Evolutionary conservation across 768 basidiomycete species (phyloP).

Genomic region (Macrolepiota albuminosa): DNA sequence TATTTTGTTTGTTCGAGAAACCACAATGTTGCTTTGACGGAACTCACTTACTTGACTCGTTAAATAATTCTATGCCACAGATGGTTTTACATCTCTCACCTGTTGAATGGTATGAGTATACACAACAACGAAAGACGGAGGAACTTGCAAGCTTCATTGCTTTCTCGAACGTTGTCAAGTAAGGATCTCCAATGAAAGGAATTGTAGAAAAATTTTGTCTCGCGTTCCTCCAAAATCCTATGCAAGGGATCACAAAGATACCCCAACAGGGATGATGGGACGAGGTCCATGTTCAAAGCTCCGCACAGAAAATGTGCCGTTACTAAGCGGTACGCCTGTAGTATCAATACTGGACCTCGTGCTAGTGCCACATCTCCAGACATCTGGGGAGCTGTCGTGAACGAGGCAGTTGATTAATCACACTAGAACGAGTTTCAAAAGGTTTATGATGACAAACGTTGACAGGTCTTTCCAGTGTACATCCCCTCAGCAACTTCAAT

Average conservation of each 20-base stretch:
- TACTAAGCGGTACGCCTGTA: conserved; percentile 10
- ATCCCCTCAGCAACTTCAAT: conserved; percentile 10
- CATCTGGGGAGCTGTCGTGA: background rate
- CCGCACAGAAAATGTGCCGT: background rate
- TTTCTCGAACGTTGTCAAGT: conserved; percentile 9
- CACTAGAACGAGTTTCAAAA: background rate
- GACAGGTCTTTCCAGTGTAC: background rate
- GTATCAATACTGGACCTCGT: conserved; percentile 6
- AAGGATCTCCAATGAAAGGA: conserved; percentile 17
- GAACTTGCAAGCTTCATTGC: conserved; percentile 15
- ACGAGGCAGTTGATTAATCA: background rate
- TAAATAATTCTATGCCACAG: conserved; percentile 15
- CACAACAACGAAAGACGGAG: background rate
- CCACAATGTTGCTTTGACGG: background rate
- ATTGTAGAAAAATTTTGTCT: conserved; percentile 13
- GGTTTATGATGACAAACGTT: background rate
- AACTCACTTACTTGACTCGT: conserved; percentile 13
- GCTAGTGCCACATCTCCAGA: conserved; percentile 1
- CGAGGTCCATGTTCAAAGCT: background rate
- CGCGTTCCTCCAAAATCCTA: conserved; percentile 16
- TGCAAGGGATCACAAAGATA: conserved; percentile 15
- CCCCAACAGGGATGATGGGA: background rate
- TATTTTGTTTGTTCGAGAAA: background rate
- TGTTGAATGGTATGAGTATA: background rate
- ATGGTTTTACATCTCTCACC: conserved; percentile 13